Conservation (phyloP, 2,329 filamentous ascomycete species). For the Aaosphaeria arxii region DNA sequence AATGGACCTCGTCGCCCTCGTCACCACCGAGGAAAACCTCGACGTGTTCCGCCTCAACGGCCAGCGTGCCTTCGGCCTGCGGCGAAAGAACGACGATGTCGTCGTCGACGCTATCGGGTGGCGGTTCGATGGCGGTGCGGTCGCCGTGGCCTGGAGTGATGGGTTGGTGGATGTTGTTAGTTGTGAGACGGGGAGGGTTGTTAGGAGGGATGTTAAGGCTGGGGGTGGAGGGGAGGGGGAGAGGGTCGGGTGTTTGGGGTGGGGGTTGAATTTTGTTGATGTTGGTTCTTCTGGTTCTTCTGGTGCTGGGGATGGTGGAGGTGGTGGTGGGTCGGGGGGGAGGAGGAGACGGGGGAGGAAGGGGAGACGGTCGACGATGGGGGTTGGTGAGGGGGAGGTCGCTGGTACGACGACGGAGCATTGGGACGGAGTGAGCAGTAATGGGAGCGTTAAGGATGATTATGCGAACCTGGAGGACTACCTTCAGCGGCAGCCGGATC, state of each 20-base stretch:
- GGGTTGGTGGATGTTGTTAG: slow-evolving; percentile 74
- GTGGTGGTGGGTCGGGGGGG: no score
- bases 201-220: slow-evolving; percentile 56
- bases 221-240: slow-evolving; percentile 3
- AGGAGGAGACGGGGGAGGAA: slow-evolving; percentile 38
- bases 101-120: slow-evolving; percentile 41
- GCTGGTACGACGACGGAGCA: slow-evolving; percentile 20
- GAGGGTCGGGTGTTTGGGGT: slow-evolving; percentile 49
- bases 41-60: slow-evolving; percentile 76
- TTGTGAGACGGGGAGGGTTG: slow-evolving; percentile 75
- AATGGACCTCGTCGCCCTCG: slow-evolving; percentile 78
- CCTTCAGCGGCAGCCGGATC: slow-evolving; percentile 34
- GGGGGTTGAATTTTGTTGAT: slow-evolving; percentile 56
- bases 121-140: slow-evolving; percentile 60
- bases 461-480: slow-evolving; percentile 37
- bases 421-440: slow-evolving; percentile 19
- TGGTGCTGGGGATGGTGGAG: no score
- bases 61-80: slow-evolving; percentile 62
- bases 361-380: slow-evolving; percentile 17
- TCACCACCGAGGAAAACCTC: slow-evolving; percentile 65
- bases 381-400: slow-evolving; percentile 11
- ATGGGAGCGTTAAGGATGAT: slow-evolving; percentile 22
- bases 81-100: slow-evolving; percentile 34
- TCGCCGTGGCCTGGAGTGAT: slow-evolving; percentile 83
- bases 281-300: slow-evolving; percentile 38